Evolutionary conservation across 2,329 filamentous ascomycete species (phyloP), one percentile per base, ranked within the genome.

Genomic region (Aspergillus sp.): DNA sequence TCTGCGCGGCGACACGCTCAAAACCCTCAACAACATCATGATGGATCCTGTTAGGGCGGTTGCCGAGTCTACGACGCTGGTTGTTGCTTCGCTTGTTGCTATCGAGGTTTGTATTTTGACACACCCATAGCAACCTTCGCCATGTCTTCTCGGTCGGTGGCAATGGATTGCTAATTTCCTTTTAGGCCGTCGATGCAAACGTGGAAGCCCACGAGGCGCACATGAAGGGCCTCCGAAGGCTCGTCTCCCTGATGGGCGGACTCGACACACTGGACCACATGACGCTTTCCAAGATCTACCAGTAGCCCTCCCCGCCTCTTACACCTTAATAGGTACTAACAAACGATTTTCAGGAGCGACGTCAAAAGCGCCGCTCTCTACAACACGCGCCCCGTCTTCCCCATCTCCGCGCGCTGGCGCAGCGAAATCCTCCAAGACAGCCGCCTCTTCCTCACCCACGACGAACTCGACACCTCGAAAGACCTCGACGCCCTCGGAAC

Each of bases 111-210:
- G 52, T 28, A 28, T 19, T 15, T 3, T 6, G 7, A 9, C 51
- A 9, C 51, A n/a, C 5, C 22, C 25, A 28, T 28, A 4, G 25
- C 25, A 7, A 28, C 22, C 2, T 11, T 25, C 8, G 47, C 8
- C 4, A 17, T 23, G 41, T 41, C 19, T 28, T 25, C 7, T 23
- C 11, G 17, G 41, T 28, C 13, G 7, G 7, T 7, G 13, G 5
- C 28, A 43, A 19, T n/a, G 49, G 13, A 22, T 19, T 19, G 53
- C 53, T 55, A 43, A 55, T 34, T 28, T 19, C 28, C 13, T 46
- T 17, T 22, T 45, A 58, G 55, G 55, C 55, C 13, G 47, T 58
- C 13, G 45, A 58, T 46, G 55, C 55, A n/a, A 45, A 58, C 31
- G 19, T 57, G 30, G 19, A n/a, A 30, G 45, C 54, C n/a, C 15